Evolutionary conservation across 345 rosid genomes (phyloP), one percentile per base, ranked within the genome.

Genomic region (Ricinus communis): DNA sequence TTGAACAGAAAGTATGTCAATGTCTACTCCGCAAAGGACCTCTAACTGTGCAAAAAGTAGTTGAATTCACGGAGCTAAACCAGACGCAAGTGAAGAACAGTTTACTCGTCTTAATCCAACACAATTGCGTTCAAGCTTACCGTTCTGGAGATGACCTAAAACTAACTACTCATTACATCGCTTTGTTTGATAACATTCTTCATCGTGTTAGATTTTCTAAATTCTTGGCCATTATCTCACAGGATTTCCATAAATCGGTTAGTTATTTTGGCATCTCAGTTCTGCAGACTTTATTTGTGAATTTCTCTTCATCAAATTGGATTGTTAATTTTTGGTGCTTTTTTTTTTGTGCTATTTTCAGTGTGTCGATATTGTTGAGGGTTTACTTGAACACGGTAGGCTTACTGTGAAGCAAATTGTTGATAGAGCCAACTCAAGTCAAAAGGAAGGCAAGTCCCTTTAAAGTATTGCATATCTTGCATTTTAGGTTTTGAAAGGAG

Each of bases 111-210:
- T 79, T 93, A 74, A 91, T 89, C 69, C 97, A 91, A 65, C 98
- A 91, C 75, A 93, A 93, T 24, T 91, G 95, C 65, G 91, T 87
- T 36, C 98, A 93, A 78, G 88, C 96, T 41, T 93, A 88, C 57
- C 66, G 81, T 9, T 66, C 79, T 21, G 90, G 86, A 41, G 80
- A 72, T 47, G 85, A 25, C 13, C 46, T 80, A 22, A 91, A 85
- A 81, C 71, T 66, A 56, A 74, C 1, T 52, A 82, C 87, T 14
- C 85, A 83, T 75, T 91, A 87, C 77, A 36, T 90, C 41, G 96
- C 71, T 18, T 22, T 94, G 80, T 84, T 90, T 51, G 78, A 81
- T 76, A 85, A 88, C 80, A 85, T 94, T 66, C 65, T 85, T 22
- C 96, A 94, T 69, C 91, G 97, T 8, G 72, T 63, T 70, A 82